phyloP scores from a whole-genome alignment of 768 basidiomycete genomes.

The Naganishia randhawae region DNA sequence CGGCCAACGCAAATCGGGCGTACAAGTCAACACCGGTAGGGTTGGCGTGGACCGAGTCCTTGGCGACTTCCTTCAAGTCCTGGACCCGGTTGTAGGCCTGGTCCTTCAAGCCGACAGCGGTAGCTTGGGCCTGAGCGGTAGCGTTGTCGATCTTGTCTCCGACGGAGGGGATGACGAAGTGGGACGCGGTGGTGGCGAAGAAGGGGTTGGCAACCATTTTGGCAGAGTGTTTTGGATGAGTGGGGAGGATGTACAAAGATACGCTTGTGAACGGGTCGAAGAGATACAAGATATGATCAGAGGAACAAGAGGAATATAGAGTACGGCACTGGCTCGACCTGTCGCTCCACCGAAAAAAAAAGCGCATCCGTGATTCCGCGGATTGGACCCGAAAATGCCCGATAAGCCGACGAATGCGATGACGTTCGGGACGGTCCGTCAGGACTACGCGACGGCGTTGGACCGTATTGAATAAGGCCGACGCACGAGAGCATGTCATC shows the following conservation, averaged over 20 bases:
- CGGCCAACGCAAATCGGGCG: constrained; percentile 50
- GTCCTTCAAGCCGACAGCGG: constrained; percentile 38
- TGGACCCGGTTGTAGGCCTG: constrained; percentile 43
- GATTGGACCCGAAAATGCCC: constrained; percentile 4
- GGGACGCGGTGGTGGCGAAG: constrained; percentile 44
- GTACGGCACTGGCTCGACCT: neutral
- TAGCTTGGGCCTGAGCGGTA: constrained; percentile 40
- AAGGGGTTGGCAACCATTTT: constrained; percentile 43
- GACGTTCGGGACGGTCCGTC: neutral
- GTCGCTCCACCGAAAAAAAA: neutral
- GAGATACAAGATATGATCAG: neutral
- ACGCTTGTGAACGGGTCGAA: neutral
- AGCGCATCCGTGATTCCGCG: constrained; percentile 1
- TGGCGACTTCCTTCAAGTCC: constrained; percentile 47
- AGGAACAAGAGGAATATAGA: neutral
- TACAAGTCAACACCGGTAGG: constrained; percentile 50
- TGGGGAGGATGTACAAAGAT: constrained; percentile 17
- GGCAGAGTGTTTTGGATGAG: neutral
- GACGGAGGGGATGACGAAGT: constrained; percentile 47
- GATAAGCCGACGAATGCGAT: neutral
- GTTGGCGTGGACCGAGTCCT: constrained; percentile 41
- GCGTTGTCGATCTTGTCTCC: constrained; percentile 51
- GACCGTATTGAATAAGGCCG: no score
- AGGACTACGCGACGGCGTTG: no score
- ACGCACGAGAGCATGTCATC: no score